Percentiles rank a stretch among this genome's conserved stretches.
phyloP scores from a whole-genome alignment of 495 filamentous ascomycete genomes.

The Aspergillus biplanus region DNA sequence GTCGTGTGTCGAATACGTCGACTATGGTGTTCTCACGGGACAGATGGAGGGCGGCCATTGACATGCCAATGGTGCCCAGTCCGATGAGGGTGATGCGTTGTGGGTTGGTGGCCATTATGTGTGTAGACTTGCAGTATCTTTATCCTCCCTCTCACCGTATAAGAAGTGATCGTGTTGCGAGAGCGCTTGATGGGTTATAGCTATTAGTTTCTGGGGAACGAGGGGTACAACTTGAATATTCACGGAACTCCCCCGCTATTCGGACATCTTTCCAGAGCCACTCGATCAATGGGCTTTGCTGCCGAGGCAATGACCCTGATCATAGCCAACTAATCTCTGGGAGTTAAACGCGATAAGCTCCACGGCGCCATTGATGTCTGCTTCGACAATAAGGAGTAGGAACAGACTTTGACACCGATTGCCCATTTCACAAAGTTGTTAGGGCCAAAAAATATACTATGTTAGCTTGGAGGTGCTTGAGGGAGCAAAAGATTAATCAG shows the following conservation, averaged over 20 bases:
- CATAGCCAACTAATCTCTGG: neutral
- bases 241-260: conserved; percentile 1
- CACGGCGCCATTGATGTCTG: too few species aligned
- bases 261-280: neutral
- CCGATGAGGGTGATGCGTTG: conserved; percentile 56
- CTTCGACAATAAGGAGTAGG: too few species aligned
- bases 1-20: conserved; percentile 57
- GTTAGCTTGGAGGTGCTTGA: too few species aligned
- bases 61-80: conserved; percentile 63
- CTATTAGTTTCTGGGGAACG: neutral
- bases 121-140: too few species aligned
- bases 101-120: conserved; percentile 26
- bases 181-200: neutral
- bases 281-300: neutral
- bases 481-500: too few species aligned
- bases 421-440: too few species aligned
- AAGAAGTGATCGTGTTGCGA: neutral
- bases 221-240: neutral
- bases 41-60: conserved; percentile 60
- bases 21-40: conserved; percentile 42
- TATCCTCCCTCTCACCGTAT: too few species aligned
- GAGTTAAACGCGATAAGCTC: too few species aligned
- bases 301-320: conserved; percentile 3
- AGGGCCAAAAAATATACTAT: too few species aligned
- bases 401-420: too few species aligned